These are phyloP conservation scores for Ambrosiella cleistominuta DNA, from an alignment of 2,329 filamentous ascomycete genomes.

Conservation along the genomic window DNA sequence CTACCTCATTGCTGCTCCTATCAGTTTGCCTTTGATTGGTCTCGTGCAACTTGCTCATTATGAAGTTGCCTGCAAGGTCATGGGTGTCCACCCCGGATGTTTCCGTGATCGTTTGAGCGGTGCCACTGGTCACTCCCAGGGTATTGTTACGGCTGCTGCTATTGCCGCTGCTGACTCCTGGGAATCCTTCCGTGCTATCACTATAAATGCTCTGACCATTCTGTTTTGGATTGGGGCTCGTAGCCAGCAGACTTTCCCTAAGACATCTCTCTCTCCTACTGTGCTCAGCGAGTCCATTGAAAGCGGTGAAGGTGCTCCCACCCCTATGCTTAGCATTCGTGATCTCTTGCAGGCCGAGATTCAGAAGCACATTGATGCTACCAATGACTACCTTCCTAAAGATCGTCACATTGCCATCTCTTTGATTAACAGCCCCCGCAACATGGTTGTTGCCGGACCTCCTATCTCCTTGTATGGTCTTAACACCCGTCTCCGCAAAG, in stretches of 20 bases:
- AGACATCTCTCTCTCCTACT: constrained; percentile 78
- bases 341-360: constrained; percentile 77
- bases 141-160: constrained; percentile 80
- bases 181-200: constrained; percentile 74
- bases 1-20: constrained; percentile 83
- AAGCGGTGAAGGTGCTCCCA: constrained; percentile 85
- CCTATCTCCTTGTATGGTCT: constrained; percentile 92
- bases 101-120: constrained; percentile 71
- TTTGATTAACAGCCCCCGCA: constrained; percentile 88
- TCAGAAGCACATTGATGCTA: constrained; percentile 90
- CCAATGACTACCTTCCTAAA: constrained; percentile 84
- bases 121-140: constrained; percentile 90
- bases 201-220: constrained; percentile 68
- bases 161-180: constrained; percentile 82
- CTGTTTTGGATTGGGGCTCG: constrained; percentile 97
- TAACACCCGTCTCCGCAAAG: constrained; percentile 85
- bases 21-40: constrained; percentile 91
- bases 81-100: constrained; percentile 78
- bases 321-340: constrained; percentile 94
- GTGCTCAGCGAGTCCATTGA: constrained; percentile 87
- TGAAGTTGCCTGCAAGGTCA: constrained; percentile 77
- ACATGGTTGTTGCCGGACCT: constrained; percentile 90
- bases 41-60: constrained; percentile 94
- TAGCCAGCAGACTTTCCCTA: constrained; percentile 92
- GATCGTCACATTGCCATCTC: constrained; percentile 92